phyloP scores from a whole-genome alignment of 1,284 basidiomycete genomes.

The Pseudozyma thailandica region DNA sequence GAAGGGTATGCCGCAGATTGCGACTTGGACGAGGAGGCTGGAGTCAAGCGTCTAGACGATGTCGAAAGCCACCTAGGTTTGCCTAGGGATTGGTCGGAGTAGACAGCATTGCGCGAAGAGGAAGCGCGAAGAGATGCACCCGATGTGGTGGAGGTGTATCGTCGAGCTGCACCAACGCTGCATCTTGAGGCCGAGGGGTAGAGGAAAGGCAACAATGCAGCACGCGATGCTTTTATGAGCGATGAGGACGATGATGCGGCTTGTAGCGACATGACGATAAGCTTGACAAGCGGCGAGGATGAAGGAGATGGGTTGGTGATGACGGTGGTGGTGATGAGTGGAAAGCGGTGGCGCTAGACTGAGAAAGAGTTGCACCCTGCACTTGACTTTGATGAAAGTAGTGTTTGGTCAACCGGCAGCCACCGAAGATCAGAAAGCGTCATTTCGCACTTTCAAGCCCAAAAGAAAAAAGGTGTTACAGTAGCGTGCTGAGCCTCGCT shows the following conservation, averaged over 20 bases:
- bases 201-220: slow-evolving; percentile 33
- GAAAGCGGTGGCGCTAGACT: neutral
- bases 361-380: slow-evolving; percentile 3
- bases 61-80: slow-evolving; percentile 18
- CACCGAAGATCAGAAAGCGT: too few relatives aligned
- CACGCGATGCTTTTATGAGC: slow-evolving; percentile 13
- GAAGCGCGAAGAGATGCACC: slow-evolving; percentile 11
- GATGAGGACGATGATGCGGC: slow-evolving; percentile 6
- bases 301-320: neutral
- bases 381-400: neutral
- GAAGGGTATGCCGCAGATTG: slow-evolving; percentile 7
- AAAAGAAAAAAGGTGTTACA: too few relatives aligned
- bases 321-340: slow-evolving; percentile 12
- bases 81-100: neutral
- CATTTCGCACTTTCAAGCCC: too few relatives aligned
- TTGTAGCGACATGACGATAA: slow-evolving; percentile 17
- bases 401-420: too few relatives aligned
- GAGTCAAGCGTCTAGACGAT: slow-evolving; percentile 4
- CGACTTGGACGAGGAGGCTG: slow-evolving; percentile 21
- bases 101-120: slow-evolving; percentile 3
- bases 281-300: neutral
- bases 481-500: too few relatives aligned
- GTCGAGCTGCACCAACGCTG: slow-evolving; percentile 12
- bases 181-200: slow-evolving; percentile 26
- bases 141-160: neutral